These are phyloP conservation scores for Solanum aculeatissimum DNA, from an alignment of 305 asterid genomes.

Conservation along the genomic window DNA sequence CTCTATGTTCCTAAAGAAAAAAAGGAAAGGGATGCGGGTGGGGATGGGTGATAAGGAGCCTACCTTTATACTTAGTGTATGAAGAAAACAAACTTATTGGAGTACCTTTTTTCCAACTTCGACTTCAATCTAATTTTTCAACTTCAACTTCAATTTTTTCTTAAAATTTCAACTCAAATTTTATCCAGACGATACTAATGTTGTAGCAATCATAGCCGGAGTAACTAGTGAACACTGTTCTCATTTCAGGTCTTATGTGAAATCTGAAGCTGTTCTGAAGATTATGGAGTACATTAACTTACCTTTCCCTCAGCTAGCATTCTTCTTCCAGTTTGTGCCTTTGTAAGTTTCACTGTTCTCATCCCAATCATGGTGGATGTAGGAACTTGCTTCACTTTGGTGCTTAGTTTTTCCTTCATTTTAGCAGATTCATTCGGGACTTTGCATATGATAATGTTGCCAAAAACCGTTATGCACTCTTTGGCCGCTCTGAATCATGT, in stretches of 20 bases:
- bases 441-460: slow-evolving; percentile 72
- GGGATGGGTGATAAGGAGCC: no score
- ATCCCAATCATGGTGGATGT: background rate
- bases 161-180: background rate
- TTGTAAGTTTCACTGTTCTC: slow-evolving; percentile 36
- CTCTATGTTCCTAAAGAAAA: background rate
- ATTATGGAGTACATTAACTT: slow-evolving; percentile 75
- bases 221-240: background rate
- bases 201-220: background rate
- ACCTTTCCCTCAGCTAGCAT: slow-evolving; percentile 82
- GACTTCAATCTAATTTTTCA: background rate
- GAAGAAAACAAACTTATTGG: no score
- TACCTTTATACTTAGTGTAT: background rate
- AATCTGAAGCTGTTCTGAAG: slow-evolving; percentile 86
- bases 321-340: slow-evolving; percentile 62
- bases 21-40: no score
- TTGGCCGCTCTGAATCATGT: slow-evolving; percentile 82
- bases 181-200: background rate
- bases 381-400: background rate
- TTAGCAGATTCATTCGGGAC: slow-evolving; percentile 73
- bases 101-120: background rate
- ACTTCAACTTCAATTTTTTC: no score
- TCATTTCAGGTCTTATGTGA: slow-evolving; percentile 61
- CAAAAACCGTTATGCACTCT: slow-evolving; percentile 67
- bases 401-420: slow-evolving; percentile 1